Evolutionary conservation across 257 asterid genomes (phyloP).

Genomic region (Datura wrightii): DNA sequence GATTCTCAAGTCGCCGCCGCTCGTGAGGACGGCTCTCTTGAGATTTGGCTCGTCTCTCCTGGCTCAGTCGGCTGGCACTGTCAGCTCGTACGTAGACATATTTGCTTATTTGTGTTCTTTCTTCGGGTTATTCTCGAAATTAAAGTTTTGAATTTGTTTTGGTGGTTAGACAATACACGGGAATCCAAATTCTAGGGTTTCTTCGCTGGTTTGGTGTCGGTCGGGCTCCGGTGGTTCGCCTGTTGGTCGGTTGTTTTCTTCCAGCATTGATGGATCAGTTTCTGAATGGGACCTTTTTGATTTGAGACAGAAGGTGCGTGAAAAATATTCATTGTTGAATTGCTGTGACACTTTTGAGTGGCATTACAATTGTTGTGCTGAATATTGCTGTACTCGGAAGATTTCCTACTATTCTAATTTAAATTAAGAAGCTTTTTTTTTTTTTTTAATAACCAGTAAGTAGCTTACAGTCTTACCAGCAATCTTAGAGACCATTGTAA

Average conservation of each 20-base stretch:
- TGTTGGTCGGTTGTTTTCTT: conserved; percentile 73
- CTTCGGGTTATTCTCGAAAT: background rate
- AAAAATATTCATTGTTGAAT: too few relatives aligned
- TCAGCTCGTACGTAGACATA: conserved; percentile 68
- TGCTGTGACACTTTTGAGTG: background rate
- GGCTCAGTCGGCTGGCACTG: conserved; percentile 99
- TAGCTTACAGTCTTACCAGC: background rate
- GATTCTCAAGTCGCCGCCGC: conserved; percentile 96
- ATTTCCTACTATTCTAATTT: background rate
- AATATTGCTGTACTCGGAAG: conserved; percentile 12
- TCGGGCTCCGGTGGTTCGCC: conserved; percentile 58
- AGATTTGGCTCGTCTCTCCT: conserved; percentile 99
- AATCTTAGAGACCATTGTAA: background rate
- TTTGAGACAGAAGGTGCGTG: conserved; percentile 74
- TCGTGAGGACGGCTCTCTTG: conserved; percentile 83
- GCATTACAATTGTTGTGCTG: background rate
- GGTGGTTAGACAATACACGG: conserved; percentile 83
- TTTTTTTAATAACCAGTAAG: background rate
- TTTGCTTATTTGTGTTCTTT: background rate
- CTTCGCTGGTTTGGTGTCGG: conserved; percentile 92
- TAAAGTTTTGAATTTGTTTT: conserved; percentile 32
- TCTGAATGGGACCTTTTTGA: conserved; percentile 89
- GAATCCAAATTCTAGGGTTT: conserved; percentile 73
- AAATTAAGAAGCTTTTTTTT: background rate
- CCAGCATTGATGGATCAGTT: conserved; percentile 87